phyloP scores from a whole-genome alignment of 2,329 filamentous ascomycete species.

The Parasarocladium wereldwijsianum region DNA sequence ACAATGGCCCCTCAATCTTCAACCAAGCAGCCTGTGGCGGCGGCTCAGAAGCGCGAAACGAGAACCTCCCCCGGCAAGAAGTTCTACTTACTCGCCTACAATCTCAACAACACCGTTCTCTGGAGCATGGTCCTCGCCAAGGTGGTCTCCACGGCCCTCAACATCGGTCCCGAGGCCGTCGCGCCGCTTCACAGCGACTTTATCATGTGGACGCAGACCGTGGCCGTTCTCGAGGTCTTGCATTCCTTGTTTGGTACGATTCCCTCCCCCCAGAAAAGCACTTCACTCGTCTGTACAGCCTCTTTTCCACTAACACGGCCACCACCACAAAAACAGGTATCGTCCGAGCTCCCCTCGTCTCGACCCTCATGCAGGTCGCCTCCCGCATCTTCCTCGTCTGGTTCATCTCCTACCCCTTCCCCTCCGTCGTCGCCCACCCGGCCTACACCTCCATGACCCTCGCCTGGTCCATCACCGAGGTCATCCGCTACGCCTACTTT shows the following conservation, averaged over 20 bases:
- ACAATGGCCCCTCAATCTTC: constrained; percentile 13
- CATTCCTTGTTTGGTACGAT: constrained; percentile 61
- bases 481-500: constrained; percentile 88
- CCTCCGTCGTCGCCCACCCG: constrained; percentile 37
- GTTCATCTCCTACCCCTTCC: constrained; percentile 65
- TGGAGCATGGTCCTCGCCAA: constrained; percentile 68
- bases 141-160: constrained; percentile 38
- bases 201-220: constrained; percentile 67
- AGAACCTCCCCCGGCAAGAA: constrained; percentile 28
- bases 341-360: constrained; percentile 72
- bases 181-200: constrained; percentile 50
- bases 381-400: constrained; percentile 81
- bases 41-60: constrained; percentile 12
- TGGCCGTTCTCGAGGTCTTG: constrained; percentile 69
- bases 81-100: constrained; percentile 74
- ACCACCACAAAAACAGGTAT: constrained; percentile 51
- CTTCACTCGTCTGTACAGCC: background rate
- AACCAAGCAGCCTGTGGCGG: too few species aligned
- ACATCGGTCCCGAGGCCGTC: constrained; percentile 41
- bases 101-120: constrained; percentile 58
- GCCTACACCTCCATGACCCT: constrained; percentile 66
- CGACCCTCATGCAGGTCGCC: constrained; percentile 80
- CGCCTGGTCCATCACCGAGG: constrained; percentile 84
- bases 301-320: constrained; percentile 3
- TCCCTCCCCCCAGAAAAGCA: background rate